Evolutionary conservation across 257 asterid species (phyloP).

Genomic region (Solanum clarkiae): DNA sequence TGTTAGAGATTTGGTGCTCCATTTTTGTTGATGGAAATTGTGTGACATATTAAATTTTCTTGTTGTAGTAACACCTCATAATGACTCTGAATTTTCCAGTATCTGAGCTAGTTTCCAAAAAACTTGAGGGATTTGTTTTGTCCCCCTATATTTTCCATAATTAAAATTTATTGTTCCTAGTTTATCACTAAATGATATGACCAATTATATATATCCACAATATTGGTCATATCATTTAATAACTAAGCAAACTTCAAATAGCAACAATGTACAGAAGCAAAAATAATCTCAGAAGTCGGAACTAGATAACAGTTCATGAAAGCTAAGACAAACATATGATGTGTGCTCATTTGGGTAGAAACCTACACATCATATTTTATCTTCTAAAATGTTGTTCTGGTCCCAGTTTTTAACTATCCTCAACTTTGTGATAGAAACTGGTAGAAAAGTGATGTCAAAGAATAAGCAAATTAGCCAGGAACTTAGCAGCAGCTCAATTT

Average conservation of each 20-base stretch:
- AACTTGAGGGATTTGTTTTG: background rate
- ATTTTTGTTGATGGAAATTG: background rate
- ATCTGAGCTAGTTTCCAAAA: background rate
- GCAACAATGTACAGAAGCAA: background rate
- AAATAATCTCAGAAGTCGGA: background rate
- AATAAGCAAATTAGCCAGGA: background rate
- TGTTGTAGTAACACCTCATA: background rate
- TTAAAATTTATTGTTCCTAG: background rate
- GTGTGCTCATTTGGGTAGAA: background rate
- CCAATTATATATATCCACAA: background rate
- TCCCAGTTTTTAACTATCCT: background rate
- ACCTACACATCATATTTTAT: background rate
- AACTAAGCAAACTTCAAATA: background rate
- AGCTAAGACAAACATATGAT: background rate
- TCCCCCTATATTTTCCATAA: background rate
- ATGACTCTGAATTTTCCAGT: background rate
- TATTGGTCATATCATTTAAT: background rate
- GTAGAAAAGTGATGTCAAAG: background rate
- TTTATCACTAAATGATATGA: background rate
- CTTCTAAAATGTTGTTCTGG: background rate
- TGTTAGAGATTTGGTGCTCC: background rate
- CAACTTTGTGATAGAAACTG: background rate
- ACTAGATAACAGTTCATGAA: background rate
- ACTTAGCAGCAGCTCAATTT: background rate
- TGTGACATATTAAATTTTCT: background rate